phyloP scores from a whole-genome alignment of 1,284 basidiomycete species.

The Anthracocystis panici-leucophaei region DNA sequence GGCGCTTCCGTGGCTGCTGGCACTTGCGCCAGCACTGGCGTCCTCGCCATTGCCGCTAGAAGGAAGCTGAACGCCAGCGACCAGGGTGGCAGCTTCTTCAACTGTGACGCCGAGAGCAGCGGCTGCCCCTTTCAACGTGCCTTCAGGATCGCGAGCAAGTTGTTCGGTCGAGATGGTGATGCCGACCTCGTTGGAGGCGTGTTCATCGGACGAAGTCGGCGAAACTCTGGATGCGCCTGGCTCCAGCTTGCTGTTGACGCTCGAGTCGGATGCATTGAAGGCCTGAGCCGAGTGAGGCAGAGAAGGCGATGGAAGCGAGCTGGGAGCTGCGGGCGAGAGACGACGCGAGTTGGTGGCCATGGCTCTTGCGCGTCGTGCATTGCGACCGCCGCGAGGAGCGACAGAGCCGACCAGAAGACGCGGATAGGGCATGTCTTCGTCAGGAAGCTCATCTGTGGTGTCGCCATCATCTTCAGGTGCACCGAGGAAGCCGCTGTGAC shows the following conservation, averaged over 20 bases:
- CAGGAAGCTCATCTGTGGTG: constrained; percentile 68
- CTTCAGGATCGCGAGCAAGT: constrained; percentile 54
- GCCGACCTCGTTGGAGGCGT: constrained; percentile 41
- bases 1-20: constrained; percentile 16
- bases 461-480: constrained; percentile 64
- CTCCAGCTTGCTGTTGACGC: constrained; percentile 23
- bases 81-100: constrained; percentile 47
- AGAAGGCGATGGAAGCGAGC: constrained; percentile 45
- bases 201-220: constrained; percentile 34
- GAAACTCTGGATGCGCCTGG: constrained; percentile 28
- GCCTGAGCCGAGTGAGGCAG: constrained; percentile 19
- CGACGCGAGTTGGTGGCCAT: constrained; percentile 63
- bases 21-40: constrained; percentile 1
- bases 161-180: constrained; percentile 58
- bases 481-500: constrained; percentile 28
- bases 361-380: constrained; percentile 63
- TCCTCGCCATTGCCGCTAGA: constrained; percentile 1
- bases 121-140: constrained; percentile 50
- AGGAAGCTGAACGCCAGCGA: constrained; percentile 50
- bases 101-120: constrained; percentile 48
- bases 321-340: constrained; percentile 53
- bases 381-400: constrained; percentile 64
- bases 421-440: constrained; percentile 69
- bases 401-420: constrained; percentile 67
- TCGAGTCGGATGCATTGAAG: constrained; percentile 18